Evolutionary conservation across 306 rosid genomes (phyloP).

Genomic region (Astragalus membranaceus): DNA sequence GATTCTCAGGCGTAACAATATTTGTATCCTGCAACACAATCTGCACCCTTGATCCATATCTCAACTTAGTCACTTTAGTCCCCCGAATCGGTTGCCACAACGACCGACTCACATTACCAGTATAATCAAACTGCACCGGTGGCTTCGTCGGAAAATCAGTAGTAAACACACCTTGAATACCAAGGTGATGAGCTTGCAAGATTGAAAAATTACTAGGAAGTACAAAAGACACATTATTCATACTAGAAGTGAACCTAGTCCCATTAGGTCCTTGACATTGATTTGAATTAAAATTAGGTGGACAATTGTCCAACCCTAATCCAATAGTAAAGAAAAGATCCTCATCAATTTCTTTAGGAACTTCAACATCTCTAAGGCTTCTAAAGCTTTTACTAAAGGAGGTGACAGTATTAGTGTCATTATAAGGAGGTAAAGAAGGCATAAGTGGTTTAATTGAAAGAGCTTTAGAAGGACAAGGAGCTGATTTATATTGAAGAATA

Average conservation of each 20-base stretch:
- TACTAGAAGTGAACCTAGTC: slow-evolving; percentile 80
- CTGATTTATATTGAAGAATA: slow-evolving; percentile 65
- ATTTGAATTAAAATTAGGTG: slow-evolving; percentile 27
- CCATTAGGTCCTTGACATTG: slow-evolving; percentile 89
- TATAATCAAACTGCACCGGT: slow-evolving; percentile 59
- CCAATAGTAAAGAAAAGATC: slow-evolving; percentile 70
- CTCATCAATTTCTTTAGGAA: slow-evolving; percentile 63
- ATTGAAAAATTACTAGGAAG: slow-evolving; percentile 57
- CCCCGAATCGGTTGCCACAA: slow-evolving; percentile 69
- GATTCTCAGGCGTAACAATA: slow-evolving; percentile 74
- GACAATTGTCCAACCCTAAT: slow-evolving; percentile 74
- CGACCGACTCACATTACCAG: slow-evolving; percentile 79
- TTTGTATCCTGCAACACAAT: slow-evolving; percentile 79
- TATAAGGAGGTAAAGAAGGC: slow-evolving; percentile 68
- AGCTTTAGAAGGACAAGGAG: slow-evolving; percentile 55
- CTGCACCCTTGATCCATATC: slow-evolving; percentile 70
- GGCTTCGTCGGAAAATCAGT: slow-evolving; percentile 76
- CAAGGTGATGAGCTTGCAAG: slow-evolving; percentile 62
- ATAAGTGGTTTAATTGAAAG: slow-evolving; percentile 34
- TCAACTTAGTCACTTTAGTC: slow-evolving; percentile 56
- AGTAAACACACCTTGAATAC: slow-evolving; percentile 62
- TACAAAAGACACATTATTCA: slow-evolving; percentile 78
- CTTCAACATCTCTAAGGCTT: slow-evolving; percentile 47
- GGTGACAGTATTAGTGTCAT: slow-evolving; percentile 81
- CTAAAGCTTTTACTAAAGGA: slow-evolving; percentile 53